These are phyloP conservation scores for Capsella rubella DNA, from an alignment of 441 rosid genomes.

Conservation along the genomic window DNA sequence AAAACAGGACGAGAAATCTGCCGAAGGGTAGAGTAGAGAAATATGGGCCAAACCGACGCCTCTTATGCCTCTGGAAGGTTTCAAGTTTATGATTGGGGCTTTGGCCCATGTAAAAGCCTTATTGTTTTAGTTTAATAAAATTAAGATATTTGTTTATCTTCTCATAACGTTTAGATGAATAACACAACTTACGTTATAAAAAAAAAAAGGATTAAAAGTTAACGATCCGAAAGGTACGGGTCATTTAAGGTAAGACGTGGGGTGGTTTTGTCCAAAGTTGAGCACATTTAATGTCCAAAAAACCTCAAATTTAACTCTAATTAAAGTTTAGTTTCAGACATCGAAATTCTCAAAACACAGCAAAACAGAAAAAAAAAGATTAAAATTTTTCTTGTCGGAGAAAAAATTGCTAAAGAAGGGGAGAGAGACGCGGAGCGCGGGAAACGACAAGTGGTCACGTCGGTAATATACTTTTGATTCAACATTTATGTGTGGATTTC, in stretches of 20 bases:
- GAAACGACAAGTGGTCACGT: conserved; percentile 42
- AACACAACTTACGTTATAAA: background rate
- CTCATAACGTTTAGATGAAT: background rate
- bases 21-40: background rate
- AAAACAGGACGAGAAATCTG: background rate
- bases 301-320: conserved; percentile 9
- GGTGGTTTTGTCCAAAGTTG: conserved; percentile 30
- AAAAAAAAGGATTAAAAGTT: background rate
- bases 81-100: conserved; percentile 1
- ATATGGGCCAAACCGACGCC: background rate
- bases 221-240: conserved; percentile 44
- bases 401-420: conserved; percentile 28
- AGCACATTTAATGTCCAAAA: conserved; percentile 35
- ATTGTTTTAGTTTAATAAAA: background rate
- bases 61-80: background rate
- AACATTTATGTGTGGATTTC: conserved; percentile 14
- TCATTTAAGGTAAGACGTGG: conserved; percentile 36
- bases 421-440: conserved; percentile 42
- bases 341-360: conserved; percentile 11
- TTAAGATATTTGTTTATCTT: background rate
- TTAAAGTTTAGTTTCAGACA: conserved; percentile 30
- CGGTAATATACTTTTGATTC: conserved; percentile 13
- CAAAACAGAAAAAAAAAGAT: background rate
- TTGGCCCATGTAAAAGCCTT: conserved; percentile 8
- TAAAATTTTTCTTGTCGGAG: conserved; percentile 14